These are phyloP conservation scores for Linaria vulgaris DNA, from an alignment of 257 asterid species.

Conservation along the genomic window DNA sequence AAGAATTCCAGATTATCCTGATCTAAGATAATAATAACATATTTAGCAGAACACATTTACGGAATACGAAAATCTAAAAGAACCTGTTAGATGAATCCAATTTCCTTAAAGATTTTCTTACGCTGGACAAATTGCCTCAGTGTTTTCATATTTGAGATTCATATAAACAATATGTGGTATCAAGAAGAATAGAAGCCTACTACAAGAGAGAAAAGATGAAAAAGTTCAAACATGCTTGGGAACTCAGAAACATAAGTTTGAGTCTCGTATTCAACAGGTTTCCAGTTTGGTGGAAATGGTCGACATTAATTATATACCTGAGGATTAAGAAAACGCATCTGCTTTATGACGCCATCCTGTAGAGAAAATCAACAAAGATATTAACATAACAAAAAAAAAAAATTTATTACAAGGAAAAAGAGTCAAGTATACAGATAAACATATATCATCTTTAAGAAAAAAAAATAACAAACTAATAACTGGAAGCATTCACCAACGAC, in stretches of 20 bases:
- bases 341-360: conserved; percentile 71
- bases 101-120: not conserved
- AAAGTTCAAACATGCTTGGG: not conserved
- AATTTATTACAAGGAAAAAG: not conserved
- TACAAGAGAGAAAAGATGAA: not conserved
- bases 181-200: not conserved
- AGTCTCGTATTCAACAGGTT: not conserved
- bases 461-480: too few species aligned
- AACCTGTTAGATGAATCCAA: not conserved
- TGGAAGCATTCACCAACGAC: conserved; percentile 5
- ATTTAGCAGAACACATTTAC: not conserved
- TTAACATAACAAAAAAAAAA: conserved; percentile 4
- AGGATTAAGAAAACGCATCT: conserved; percentile 75
- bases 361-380: conserved; percentile 20
- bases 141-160: not conserved
- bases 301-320: conserved; percentile 56
- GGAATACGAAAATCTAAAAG: conserved; percentile 8
- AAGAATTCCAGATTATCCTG: not conserved
- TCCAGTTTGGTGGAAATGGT: not conserved
- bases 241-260: not conserved
- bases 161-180: not conserved
- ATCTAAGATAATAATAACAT: not conserved
- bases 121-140: not conserved
- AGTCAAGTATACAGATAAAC: not conserved
- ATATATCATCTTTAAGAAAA: not conserved